These are phyloP conservation scores for Tetracentron sinense DNA, from an alignment of 164 flowering plant genomes.

Conservation along the genomic window DNA sequence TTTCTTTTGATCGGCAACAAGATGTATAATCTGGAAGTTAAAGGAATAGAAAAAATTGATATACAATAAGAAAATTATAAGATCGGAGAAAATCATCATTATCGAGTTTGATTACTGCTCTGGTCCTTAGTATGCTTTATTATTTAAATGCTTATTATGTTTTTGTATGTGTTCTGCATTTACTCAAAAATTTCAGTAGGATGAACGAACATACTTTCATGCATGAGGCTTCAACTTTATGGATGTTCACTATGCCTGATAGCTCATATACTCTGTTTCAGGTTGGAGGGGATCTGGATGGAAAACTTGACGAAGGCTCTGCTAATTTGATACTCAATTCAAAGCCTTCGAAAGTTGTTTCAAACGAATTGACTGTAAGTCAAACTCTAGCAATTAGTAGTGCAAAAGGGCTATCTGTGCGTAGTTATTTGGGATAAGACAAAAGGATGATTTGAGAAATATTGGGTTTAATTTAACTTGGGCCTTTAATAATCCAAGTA, in stretches of 20 bases:
- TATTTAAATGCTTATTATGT: no score
- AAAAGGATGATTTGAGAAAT: neutral
- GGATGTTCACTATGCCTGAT: conserved; percentile 8
- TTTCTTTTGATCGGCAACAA: no score
- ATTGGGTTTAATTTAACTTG: no score
- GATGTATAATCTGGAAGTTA: no score
- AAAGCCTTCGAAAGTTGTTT: conserved; percentile 93
- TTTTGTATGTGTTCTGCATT: neutral
- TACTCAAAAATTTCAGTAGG: neutral
- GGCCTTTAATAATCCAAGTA: no score
- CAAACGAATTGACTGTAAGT: conserved; percentile 88
- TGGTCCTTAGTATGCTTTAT: no score
- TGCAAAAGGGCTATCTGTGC: neutral
- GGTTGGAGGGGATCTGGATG: conserved; percentile 63
- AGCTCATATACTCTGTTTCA: conserved; percentile 25
- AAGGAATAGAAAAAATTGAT: no score
- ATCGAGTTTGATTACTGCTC: no score
- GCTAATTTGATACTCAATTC: conserved; percentile 72
- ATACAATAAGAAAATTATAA: no score
- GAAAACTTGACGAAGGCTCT: conserved; percentile 78
- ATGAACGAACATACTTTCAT: no score
- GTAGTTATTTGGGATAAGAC: neutral
- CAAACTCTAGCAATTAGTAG: neutral
- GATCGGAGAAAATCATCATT: no score
- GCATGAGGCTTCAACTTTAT: neutral